A percentile compares a stretch with the other conserved stretches of the same genome.
These are phyloP conservation scores for Larix sibirica DNA, from an alignment of 83 land plant species.

Conservation along the genomic window DNA sequence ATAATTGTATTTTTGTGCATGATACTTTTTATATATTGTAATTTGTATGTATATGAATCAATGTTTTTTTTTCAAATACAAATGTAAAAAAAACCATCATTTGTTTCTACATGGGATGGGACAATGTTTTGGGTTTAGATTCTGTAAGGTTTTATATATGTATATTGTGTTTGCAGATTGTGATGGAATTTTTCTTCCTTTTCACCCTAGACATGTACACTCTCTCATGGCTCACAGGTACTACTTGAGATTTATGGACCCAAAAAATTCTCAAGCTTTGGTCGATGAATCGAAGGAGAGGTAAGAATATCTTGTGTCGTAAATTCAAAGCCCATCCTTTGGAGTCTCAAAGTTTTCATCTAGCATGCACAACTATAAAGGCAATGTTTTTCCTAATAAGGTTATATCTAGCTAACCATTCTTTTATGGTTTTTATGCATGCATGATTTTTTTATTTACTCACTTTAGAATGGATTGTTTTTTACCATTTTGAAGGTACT, in stretches of 20 bases:
- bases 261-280: constrained; percentile 65
- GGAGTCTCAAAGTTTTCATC: not conserved
- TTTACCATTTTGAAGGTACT: constrained; percentile 59
- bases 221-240: constrained; percentile 54
- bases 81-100: not conserved
- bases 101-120: not conserved
- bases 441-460: not conserved
- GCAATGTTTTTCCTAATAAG: not conserved
- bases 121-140: too few species aligned
- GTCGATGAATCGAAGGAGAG: constrained; percentile 81
- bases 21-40: not conserved
- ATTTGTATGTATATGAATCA: not conserved
- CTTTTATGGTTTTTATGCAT: not conserved
- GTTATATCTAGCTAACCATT: not conserved
- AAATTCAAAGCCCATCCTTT: not conserved
- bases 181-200: not conserved
- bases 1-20: not conserved
- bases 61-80: not conserved
- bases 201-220: not conserved
- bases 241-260: constrained; percentile 97
- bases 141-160: too few species aligned
- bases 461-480: not conserved
- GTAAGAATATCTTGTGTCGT: constrained; percentile 20
- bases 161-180: not conserved
- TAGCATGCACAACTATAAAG: not conserved